Conservation (phyloP, 1,139 yeast genomes). For the Pichia sp. region DNA sequence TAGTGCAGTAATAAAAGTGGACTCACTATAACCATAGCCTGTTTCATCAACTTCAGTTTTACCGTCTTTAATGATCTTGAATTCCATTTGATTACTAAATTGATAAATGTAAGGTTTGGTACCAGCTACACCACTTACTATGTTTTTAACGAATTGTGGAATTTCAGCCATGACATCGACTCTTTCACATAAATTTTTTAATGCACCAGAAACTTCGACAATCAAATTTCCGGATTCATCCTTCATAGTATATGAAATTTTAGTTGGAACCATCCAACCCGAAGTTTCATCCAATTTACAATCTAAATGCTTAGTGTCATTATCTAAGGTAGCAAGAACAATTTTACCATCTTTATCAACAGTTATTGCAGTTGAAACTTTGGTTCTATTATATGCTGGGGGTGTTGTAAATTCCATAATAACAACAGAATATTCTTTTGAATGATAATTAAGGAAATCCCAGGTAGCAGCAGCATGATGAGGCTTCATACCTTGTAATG, state of each 20-base stretch:
- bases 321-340: conserved; percentile 59
- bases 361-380: conserved; percentile 73
- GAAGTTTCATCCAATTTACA: conserved; percentile 63
- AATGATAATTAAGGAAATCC: conserved; percentile 91
- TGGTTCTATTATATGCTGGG: conserved; percentile 73
- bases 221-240: conserved; percentile 32
- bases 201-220: conserved; percentile 46
- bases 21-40: conserved; percentile 75
- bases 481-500: conserved; percentile 98
- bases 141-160: conserved; percentile 87
- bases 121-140: conserved; percentile 92
- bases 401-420: conserved; percentile 97
- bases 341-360: conserved; percentile 54
- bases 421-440: conserved; percentile 64
- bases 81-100: conserved; percentile 52
- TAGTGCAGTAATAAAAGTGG: conserved; percentile 57
- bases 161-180: conserved; percentile 97
- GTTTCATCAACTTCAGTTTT: conserved; percentile 39
- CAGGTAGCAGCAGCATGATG: conserved; percentile 97
- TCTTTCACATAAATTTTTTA: conserved; percentile 66
- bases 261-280: conserved; percentile 87
- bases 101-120: conserved; percentile 94
- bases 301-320: conserved; percentile 57
- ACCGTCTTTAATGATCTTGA: conserved; percentile 32
- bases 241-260: conserved; percentile 52